Evolutionary conservation across 2,329 filamentous ascomycete species (phyloP).

Genomic region (Pseudocercospora pini-densiflorae): DNA sequence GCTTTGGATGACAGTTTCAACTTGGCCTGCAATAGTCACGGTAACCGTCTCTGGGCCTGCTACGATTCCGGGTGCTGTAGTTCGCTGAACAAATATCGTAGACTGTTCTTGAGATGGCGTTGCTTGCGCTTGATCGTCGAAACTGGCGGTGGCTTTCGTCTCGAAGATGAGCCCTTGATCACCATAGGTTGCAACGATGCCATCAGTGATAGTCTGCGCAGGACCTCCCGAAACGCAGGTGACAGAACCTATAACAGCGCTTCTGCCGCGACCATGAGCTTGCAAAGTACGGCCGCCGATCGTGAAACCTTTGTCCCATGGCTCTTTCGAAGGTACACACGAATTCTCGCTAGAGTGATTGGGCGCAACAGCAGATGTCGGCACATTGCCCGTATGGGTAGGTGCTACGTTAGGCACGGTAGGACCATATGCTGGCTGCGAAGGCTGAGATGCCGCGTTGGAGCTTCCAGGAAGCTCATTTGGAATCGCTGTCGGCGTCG

Average conservation of each 20-base stretch:
- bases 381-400: background rate
- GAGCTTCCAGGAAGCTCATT: slow-evolving; percentile 14
- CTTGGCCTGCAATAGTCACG: slow-evolving; percentile 16
- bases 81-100: background rate
- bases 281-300: slow-evolving; percentile 22
- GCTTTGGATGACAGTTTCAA: slow-evolving; percentile 20
- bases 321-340: slow-evolving; percentile 23
- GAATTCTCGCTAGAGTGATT: background rate
- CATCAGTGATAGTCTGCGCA: slow-evolving; percentile 24
- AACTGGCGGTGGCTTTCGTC: slow-evolving; percentile 10
- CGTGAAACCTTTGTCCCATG: slow-evolving; percentile 21
- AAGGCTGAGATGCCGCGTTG: background rate
- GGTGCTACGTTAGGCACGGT: background rate
- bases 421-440: background rate
- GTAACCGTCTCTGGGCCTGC: slow-evolving; percentile 13
- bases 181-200: slow-evolving; percentile 24
- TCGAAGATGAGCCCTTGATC: slow-evolving; percentile 24
- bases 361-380: background rate
- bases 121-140: slow-evolving; percentile 1
- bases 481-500: slow-evolving; percentile 23
- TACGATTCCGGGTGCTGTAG: background rate
- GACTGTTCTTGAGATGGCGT: background rate
- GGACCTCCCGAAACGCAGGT: slow-evolving; percentile 25
- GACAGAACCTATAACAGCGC: slow-evolving; percentile 24
- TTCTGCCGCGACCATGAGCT: slow-evolving; percentile 20